Base-by-base conservation (phyloP, 345 rosid genomes). In the Gossypium stocksii region DNA sequence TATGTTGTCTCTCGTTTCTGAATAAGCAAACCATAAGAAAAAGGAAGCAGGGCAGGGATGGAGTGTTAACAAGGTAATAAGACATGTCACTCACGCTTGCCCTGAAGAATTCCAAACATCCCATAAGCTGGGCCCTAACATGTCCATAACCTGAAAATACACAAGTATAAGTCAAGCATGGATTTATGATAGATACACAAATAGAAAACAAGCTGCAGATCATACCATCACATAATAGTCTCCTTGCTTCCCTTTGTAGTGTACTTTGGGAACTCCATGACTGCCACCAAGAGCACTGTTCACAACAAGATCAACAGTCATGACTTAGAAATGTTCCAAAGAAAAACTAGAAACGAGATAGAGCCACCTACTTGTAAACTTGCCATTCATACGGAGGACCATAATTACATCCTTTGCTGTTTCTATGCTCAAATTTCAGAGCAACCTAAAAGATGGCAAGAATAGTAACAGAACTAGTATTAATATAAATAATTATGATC, bases 331-430 rank as follows among this genome's bases (percentile, higher is more conserved):
- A 63, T 19, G 19, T 25, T 52, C 38, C 79, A 9, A 53, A 71
- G 41, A 34, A 67, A 70, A 77, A 19, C 20, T 16, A 44, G 15
- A 17, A 71, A 57, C 34, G 2, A 29, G 27, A 60, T 27, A 29
- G 51, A 29, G 74, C 67, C 48, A 82, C 89, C 63, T 83, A 96
- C 99, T 84, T 86, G 90, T 96, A 96, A 66, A 93, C 97, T 75
- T 91, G 97, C 99, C 99, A 96, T 78, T 96, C 98, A 66, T 93
- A 83, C 9, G 99, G 99, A 22, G 99, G 99, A 81, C 99, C 98
- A 71, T 89, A 90, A 84, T 85, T 96, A 82, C 99, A 96, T 71
- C 99, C 99, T 77, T 96, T 96, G 87, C 99, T 93, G 79, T 83
- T 93, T 80, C 87, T 81, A 67, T 96, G 99, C 88, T 96, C 99